Conservation (phyloP, 1,284 basidiomycete species). For the Sanguinoderma infundibulare region DNA sequence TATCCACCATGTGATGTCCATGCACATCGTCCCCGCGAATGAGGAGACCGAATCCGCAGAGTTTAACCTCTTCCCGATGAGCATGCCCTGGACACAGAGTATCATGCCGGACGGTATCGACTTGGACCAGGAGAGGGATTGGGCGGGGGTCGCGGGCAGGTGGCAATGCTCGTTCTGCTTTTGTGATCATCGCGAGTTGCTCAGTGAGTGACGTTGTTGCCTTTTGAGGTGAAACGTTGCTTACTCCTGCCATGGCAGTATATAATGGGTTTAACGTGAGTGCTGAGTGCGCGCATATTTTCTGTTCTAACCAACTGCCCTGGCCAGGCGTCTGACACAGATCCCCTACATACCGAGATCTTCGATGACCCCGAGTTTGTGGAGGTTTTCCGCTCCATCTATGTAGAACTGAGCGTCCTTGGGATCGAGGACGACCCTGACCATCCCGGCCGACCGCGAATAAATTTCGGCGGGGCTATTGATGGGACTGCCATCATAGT, state of each 20-base stretch:
- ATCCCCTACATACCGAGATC: constrained; percentile 45
- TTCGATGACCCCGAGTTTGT: constrained; percentile 54
- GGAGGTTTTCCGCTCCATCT: constrained; percentile 55
- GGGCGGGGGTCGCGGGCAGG: constrained; percentile 63
- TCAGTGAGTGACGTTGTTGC: constrained; percentile 47
- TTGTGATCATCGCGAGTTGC: constrained; percentile 65
- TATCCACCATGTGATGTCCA: constrained; percentile 59
- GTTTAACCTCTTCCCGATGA: constrained; percentile 51
- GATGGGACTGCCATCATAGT: constrained; percentile 48
- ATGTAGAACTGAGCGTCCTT: constrained; percentile 50
- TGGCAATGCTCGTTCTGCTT: constrained; percentile 72
- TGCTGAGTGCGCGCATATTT: background rate
- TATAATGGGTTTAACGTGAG: constrained; percentile 54
- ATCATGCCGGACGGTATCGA: constrained; percentile 44
- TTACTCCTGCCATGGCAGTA: constrained; percentile 36
- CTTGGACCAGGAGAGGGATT: constrained; percentile 50
- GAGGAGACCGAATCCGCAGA: constrained; percentile 37
- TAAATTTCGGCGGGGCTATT: constrained; percentile 58
- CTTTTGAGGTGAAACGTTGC: background rate
- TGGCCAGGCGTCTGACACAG: constrained; percentile 32
- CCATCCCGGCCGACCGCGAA: constrained; percentile 55
- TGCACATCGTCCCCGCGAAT: constrained; percentile 50
- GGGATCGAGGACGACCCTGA: constrained; percentile 46
- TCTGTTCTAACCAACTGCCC: background rate
- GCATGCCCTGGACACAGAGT: constrained; percentile 58